Evolutionary conservation across 2,329 filamentous ascomycete genomes (phyloP).

Genomic region (Trichoderma semiorbis): DNA sequence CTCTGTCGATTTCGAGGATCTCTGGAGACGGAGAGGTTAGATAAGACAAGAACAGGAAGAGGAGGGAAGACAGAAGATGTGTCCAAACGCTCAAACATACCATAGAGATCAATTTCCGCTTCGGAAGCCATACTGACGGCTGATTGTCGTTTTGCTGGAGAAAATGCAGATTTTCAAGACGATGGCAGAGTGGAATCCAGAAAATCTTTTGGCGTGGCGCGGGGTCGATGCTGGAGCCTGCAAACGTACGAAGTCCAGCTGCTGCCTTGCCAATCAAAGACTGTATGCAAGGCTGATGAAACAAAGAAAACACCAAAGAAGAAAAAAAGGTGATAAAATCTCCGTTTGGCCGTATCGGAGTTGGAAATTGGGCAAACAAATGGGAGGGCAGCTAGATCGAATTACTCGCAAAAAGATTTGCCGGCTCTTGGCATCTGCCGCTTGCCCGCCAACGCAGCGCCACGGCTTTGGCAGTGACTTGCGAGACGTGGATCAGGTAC

Average conservation of each 20-base stretch:
- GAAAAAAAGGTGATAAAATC: neutral
- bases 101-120: slow-evolving; percentile 59
- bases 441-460: neutral
- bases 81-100: slow-evolving; percentile 35
- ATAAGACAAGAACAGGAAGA: neutral
- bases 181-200: slow-evolving; percentile 2
- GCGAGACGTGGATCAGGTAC: neutral
- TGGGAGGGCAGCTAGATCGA: neutral
- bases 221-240: slow-evolving; percentile 5
- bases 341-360: neutral
- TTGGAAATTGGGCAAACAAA: neutral
- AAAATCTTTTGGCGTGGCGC: slow-evolving; percentile 20
- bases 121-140: slow-evolving; percentile 27
- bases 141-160: neutral
- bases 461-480: neutral
- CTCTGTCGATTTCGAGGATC: slow-evolving; percentile 71
- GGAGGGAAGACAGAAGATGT: neutral
- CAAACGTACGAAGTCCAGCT: neutral
- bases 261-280: slow-evolving; percentile 1
- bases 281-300: neutral
- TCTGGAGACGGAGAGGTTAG: slow-evolving; percentile 46
- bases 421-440: neutral
- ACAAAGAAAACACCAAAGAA: neutral
- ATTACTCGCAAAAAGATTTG: neutral
- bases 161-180: neutral